Base-by-base conservation (phyloP, 192 early-diverging fungal species). In the Coemansia furcata region DNA sequence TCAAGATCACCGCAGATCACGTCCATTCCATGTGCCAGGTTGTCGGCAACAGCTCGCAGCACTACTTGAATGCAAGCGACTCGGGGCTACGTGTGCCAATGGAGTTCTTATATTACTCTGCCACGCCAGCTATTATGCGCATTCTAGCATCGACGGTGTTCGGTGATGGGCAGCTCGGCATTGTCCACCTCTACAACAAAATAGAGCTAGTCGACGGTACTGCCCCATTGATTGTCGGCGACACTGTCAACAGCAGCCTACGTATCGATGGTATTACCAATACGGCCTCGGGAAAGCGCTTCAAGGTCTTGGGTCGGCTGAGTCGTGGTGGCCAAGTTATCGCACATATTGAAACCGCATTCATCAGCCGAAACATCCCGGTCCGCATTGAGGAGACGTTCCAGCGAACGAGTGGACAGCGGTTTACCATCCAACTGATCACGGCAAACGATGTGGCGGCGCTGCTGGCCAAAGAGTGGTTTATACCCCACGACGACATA, bases 181-280 rank as follows among this genome's bases (percentile, higher is more conserved):
- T 95, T 10, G 93, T 98, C 19, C 94, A 96, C 71, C 81, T 95
- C 23, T 90, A 88, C 72, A 94, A 96, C 84, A 89, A 88, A 37
- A 92, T 92, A 85, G 79, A 86, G 57, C 82, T 93, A 62, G 71
- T 90, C 17, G 87, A 89, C 33, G 83, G 86, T 19, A 80, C 73
- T 15, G 82, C 85, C 35, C 77, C 85, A 14, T 81, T 97, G 32
- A 76, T 82, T 59, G 84, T 83, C 49, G 93, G 92, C 43, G 93
- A 96, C 69, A 68, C 78, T 47, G 87, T 97, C 37, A 77, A 85
- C 59, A 91, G 91, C 57, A 83, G 83, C 64, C 86, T 92, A 15
- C 73, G 84, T 30, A 84, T 97, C 62, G 86, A 91, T 44, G 89
- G 89, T 2, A 86, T 97, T 50, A 73, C 88, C 61, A 95, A 95